phyloP scores from a whole-genome alignment of 139 green algal genomes.

The Chlorella sp. region DNA sequence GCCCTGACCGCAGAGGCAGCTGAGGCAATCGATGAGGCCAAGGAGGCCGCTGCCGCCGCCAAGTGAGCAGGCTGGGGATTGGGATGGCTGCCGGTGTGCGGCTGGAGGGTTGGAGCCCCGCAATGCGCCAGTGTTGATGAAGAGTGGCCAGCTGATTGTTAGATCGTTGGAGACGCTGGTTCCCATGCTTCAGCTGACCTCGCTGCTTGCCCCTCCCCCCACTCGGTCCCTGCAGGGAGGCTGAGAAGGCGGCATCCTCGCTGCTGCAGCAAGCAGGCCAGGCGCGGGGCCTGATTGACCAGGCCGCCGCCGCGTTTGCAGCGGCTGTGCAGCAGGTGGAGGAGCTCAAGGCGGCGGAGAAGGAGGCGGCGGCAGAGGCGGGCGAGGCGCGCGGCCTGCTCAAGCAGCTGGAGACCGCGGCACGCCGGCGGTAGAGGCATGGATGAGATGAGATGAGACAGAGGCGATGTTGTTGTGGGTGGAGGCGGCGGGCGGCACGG shows the following conservation, averaged over 20 bases:
- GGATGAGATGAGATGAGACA: too few relatives aligned
- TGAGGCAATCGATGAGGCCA: slow-evolving; percentile 23
- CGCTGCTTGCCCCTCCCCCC: neutral
- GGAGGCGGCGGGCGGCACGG: too few relatives aligned
- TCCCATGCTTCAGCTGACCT: neutral
- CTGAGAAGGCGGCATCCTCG: slow-evolving; percentile 21
- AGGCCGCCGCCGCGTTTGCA: neutral
- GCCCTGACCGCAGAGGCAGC: slow-evolving; percentile 52
- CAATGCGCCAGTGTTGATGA: too few relatives aligned
- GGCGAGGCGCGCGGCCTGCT: slow-evolving; percentile 4
- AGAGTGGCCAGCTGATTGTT: too few relatives aligned
- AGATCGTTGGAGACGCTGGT: too few relatives aligned
- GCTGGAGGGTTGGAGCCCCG: neutral
- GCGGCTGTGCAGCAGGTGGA: slow-evolving; percentile 10
- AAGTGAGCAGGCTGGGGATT: neutral
- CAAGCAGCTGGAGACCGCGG: slow-evolving; percentile 9
- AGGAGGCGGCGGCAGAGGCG: slow-evolving; percentile 7
- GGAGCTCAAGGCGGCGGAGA: slow-evolving; percentile 3
- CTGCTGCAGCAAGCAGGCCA: slow-evolving; percentile 23
- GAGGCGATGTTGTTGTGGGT: too few relatives aligned
- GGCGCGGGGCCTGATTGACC: slow-evolving; percentile 23
- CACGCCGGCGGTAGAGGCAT: neutral
- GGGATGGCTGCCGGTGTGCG: neutral
- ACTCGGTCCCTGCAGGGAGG: neutral
- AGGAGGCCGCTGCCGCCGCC: neutral